Base-by-base conservation (phyloP, 1,284 basidiomycete species). In the Fomes fomentarius region DNA sequence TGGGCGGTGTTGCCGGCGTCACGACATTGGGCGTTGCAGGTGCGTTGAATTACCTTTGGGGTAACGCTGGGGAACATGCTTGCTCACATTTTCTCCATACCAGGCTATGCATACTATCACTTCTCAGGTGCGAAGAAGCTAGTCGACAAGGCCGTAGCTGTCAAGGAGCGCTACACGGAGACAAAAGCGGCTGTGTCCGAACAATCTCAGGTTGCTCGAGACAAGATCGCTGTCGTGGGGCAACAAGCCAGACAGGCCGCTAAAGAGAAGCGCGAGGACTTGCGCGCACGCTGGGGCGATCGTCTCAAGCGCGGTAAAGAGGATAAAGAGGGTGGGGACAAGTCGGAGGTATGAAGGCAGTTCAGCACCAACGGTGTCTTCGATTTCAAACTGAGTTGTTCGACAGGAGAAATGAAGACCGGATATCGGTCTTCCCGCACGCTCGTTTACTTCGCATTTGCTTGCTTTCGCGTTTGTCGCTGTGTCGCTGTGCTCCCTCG, bases 61-160 rank as follows among this genome's bases (percentile, higher is more conserved):
- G n/a, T n/a, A n/a, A n/a, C n/a, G n/a, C n/a, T n/a, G n/a, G n/a
- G n/a, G n/a, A n/a, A n/a, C n/a, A n/a, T n/a, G n/a, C n/a, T n/a
- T n/a, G n/a, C n/a, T 19, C 17, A 38, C 40, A 26, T 28, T 10
- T 5, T 2, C 26, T 26, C 12, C 10, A 15, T 5, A n/a, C n/a
- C 22, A 61, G 62, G 49, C 5, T 63, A 61, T 43, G 52, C 53
- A 3, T 58, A 52, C 52, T 63, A 61, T 24, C 57, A 63, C 21
- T 43, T 60, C 11, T 63, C 62, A 1, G 60, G 60, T 3, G 37
- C 47, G 1, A 61, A 61, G 39, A 31, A 30, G 17, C 21, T 52
- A 0, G 61, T 60, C 0, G 60, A 60, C n/a, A 42, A 48, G 19
- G 39, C 43, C 25, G 39, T 11, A 3, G 54, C 41, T 4, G 42